These are phyloP conservation scores for Boletus bicolor DNA, from an alignment of 768 basidiomycete species.

Conservation along the genomic window DNA sequence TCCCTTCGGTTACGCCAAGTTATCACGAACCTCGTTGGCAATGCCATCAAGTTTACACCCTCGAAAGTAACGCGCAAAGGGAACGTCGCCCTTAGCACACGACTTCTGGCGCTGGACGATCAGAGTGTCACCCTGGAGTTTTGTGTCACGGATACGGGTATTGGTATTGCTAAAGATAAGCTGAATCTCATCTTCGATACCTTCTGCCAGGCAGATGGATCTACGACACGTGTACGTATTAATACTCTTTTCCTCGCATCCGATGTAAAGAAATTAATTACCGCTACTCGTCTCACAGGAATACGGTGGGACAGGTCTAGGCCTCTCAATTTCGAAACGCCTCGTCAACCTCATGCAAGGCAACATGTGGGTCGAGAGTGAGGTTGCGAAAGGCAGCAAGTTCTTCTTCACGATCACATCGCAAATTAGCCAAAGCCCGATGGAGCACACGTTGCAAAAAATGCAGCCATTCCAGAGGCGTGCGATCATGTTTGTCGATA, in stretches of 20 bases:
- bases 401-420: slow-evolving; percentile 97
- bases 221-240: slow-evolving; percentile 79
- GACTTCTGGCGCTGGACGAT: slow-evolving; percentile 75
- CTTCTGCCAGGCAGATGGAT: slow-evolving; percentile 98
- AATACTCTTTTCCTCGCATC: slow-evolving; percentile 3
- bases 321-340: slow-evolving; percentile 95
- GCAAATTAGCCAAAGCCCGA: slow-evolving; percentile 69
- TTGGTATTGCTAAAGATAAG: slow-evolving; percentile 98
- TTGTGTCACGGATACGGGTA: slow-evolving; percentile 96
- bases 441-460: slow-evolving; percentile 71
- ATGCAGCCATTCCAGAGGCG: slow-evolving; percentile 86
- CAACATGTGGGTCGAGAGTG: slow-evolving; percentile 98
- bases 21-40: slow-evolving; percentile 92
- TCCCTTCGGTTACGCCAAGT: slow-evolving; percentile 92
- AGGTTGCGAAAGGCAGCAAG: slow-evolving; percentile 87
- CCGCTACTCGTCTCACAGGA: slow-evolving; percentile 48
- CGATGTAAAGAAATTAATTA: slow-evolving; percentile 11
- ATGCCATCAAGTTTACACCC: slow-evolving; percentile 97
- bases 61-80: slow-evolving; percentile 76
- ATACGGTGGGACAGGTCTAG: slow-evolving; percentile 96
- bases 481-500: slow-evolving; percentile 90
- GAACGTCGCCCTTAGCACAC: slow-evolving; percentile 84
- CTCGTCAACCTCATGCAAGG: slow-evolving; percentile 97
- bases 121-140: slow-evolving; percentile 90
- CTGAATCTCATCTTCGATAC: slow-evolving; percentile 98